These are phyloP conservation scores for Aspergillus aculeatus DNA, from an alignment of 2,329 filamentous ascomycete genomes.

Conservation along the genomic window DNA sequence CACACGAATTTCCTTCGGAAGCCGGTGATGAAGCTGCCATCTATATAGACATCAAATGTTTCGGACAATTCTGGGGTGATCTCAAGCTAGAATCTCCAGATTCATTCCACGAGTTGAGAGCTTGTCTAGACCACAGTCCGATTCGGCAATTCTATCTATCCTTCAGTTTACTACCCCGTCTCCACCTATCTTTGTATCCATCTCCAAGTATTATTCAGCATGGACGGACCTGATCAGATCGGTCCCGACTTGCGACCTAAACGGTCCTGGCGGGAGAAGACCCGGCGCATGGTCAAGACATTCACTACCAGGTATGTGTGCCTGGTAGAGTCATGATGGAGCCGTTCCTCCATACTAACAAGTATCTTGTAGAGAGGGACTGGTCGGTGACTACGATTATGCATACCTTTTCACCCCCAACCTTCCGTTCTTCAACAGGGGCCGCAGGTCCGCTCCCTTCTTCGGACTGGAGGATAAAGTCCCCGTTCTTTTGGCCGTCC, in stretches of 20 bases:
- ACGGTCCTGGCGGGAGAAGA: constrained; percentile 36
- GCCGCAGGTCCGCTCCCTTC: constrained; percentile 61
- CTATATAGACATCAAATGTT: constrained; percentile 9
- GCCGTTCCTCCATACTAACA: neutral
- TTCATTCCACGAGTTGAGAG: neutral
- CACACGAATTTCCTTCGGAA: neutral
- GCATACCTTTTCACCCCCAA: constrained; percentile 79
- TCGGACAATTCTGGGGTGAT: neutral
- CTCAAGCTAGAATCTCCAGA: constrained; percentile 4
- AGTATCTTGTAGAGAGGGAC: constrained; percentile 56
- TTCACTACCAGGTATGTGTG: constrained; percentile 43
- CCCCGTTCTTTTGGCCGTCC: constrained; percentile 63
- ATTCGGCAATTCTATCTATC: neutral
- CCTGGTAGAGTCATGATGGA: neutral
- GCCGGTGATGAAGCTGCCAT: neutral
- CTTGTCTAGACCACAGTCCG: neutral
- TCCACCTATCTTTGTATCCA: neutral
- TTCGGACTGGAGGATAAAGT: constrained; percentile 69
- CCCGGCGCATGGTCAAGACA: constrained; percentile 34
- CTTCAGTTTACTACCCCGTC: neutral
- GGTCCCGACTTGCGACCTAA: constrained; percentile 42
- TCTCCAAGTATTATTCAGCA: neutral
- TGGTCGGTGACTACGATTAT: constrained; percentile 88
- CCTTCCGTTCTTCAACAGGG: constrained; percentile 74
- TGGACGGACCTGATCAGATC: constrained; percentile 45